Conservation (phyloP, 2,329 filamentous ascomycete genomes). For the Phaeoacremonium minimum region DNA sequence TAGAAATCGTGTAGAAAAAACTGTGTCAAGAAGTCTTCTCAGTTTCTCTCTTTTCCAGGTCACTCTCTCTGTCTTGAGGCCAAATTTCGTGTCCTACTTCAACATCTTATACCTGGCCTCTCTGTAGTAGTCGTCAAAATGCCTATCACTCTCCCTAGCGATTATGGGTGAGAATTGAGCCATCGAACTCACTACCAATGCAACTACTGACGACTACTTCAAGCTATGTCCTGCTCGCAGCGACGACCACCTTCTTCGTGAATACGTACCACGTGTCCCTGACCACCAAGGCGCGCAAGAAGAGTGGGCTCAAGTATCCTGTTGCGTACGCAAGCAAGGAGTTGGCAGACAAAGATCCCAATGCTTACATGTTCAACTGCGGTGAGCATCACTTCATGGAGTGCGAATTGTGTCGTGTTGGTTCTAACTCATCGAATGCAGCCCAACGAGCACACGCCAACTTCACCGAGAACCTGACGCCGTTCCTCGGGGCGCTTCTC, state of each 20-base stretch:
- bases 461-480: conserved; percentile 57
- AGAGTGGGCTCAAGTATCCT: conserved; percentile 52
- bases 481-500: conserved; percentile 47
- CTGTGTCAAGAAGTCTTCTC: too few relatives aligned
- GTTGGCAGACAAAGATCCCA: conserved; percentile 47
- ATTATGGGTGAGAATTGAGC: conserved; percentile 42
- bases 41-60: too few relatives aligned
- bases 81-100: too few relatives aligned
- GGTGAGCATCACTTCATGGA: conserved; percentile 27
- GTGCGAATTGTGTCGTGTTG: too few relatives aligned
- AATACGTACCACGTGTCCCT: conserved; percentile 47
- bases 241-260: conserved; percentile 53
- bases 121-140: conserved; percentile 22
- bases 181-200: background rate
- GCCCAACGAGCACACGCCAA: conserved; percentile 60
- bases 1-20: too few relatives aligned
- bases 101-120: too few relatives aligned
- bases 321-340: conserved; percentile 51
- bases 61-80: too few relatives aligned
- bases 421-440: conserved; percentile 15
- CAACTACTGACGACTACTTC: background rate
- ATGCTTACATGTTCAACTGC: conserved; percentile 59
- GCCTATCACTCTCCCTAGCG: conserved; percentile 40
- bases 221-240: conserved; percentile 59
- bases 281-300: conserved; percentile 44